Evolutionary conservation across 2,329 filamentous ascomycete genomes (phyloP).

Genomic region (Hymenoscyphus salicellus): DNA sequence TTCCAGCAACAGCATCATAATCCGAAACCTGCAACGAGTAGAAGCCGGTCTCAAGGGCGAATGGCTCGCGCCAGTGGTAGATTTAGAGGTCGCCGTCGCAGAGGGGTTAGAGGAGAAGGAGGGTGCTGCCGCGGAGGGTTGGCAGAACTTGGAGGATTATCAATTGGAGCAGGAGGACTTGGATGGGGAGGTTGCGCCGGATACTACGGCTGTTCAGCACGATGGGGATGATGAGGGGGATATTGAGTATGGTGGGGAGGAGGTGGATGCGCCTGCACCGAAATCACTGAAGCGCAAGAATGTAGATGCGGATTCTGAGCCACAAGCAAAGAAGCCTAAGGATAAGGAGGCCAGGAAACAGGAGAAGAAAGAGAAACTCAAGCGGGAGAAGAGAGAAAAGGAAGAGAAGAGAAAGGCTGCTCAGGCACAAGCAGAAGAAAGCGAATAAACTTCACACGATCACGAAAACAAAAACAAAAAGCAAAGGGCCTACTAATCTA

Average conservation of each 20-base stretch:
- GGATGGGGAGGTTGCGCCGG: constrained; percentile 27
- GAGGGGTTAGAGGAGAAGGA: constrained; percentile 27
- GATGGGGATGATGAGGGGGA: constrained; percentile 42
- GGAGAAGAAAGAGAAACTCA: constrained; percentile 42
- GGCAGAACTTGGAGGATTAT: constrained; percentile 39
- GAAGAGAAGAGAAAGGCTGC: constrained; percentile 44
- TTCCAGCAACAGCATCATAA: constrained; percentile 39
- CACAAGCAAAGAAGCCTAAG: constrained; percentile 52
- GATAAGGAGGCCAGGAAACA: constrained; percentile 40
- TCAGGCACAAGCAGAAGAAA: not conserved
- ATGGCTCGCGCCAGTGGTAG: constrained; percentile 43
- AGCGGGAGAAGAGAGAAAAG: constrained; percentile 59
- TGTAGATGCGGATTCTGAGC: constrained; percentile 46
- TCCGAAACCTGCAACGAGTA: constrained; percentile 52
- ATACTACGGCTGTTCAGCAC: constrained; percentile 18
- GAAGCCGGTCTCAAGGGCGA: constrained; percentile 52
- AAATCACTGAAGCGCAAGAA: constrained; percentile 29
- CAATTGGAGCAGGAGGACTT: constrained; percentile 35
- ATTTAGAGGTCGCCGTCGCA: constrained; percentile 36
- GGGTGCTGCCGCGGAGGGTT: constrained; percentile 30
- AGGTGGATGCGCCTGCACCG: constrained; percentile 28
- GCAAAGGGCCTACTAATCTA: not conserved
- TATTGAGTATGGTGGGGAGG: constrained; percentile 35
- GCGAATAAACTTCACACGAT: not conserved
- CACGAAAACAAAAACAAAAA: not conserved